Conservation (phyloP, 768 basidiomycete species). For the Tulasnella sp. region DNA sequence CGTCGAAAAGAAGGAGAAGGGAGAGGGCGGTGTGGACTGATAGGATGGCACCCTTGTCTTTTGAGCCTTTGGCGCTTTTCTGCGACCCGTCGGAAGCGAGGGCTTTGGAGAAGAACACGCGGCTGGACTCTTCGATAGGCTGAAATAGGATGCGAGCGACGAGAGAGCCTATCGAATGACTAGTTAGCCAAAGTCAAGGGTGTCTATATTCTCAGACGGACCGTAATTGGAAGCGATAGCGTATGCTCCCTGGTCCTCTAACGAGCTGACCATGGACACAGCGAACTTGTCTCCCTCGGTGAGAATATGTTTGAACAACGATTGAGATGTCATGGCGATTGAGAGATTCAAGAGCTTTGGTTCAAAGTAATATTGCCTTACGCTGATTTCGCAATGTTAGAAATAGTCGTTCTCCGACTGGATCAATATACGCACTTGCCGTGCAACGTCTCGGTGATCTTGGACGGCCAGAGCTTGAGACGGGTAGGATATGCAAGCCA, state of each 20-base stretch:
- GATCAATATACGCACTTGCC: slow-evolving; percentile 22
- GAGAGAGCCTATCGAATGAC: slow-evolving; percentile 55
- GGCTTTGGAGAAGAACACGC: slow-evolving; percentile 75
- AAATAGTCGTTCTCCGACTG: background rate
- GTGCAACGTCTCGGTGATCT: slow-evolving; percentile 18
- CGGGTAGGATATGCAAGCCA: slow-evolving; percentile 31
- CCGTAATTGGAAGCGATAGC: slow-evolving; percentile 95
- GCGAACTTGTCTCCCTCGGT: slow-evolving; percentile 94
- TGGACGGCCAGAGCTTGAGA: slow-evolving; percentile 27
- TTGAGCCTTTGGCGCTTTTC: background rate
- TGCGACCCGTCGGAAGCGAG: slow-evolving; percentile 23
- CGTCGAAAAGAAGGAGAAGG: slow-evolving; percentile 42
- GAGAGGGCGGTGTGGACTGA: slow-evolving; percentile 30
- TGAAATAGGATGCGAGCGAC: slow-evolving; percentile 89
- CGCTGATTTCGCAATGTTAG: background rate
- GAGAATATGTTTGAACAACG: slow-evolving; percentile 83
- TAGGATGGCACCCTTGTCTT: background rate
- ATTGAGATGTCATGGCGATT: slow-evolving; percentile 76
- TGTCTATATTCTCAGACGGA: slow-evolving; percentile 21
- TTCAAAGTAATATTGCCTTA: slow-evolving; percentile 30
- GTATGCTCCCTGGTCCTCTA: slow-evolving; percentile 74
- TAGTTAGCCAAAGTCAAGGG: background rate
- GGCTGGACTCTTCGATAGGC: slow-evolving; percentile 86
- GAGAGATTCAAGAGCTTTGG: slow-evolving; percentile 47
- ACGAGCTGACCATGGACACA: slow-evolving; percentile 69